A percentile compares a stretch with the other conserved stretches of the same genome.
These are phyloP conservation scores for Angophora floribunda DNA, from an alignment of 345 rosid species.

Conservation along the genomic window DNA sequence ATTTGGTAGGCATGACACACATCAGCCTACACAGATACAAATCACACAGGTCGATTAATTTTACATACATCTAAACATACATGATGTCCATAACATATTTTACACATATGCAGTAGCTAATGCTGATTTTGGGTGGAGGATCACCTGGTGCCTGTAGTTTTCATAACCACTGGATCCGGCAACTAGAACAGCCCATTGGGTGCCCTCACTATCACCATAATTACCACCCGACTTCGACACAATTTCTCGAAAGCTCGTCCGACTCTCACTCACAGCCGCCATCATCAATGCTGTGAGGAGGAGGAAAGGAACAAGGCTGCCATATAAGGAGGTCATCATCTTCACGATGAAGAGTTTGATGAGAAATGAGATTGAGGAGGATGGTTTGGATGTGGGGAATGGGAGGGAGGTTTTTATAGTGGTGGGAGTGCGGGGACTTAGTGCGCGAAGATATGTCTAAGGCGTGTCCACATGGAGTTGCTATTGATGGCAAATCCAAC, in stretches of 20 bases:
- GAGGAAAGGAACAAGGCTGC: not conserved
- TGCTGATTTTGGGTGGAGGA: not conserved
- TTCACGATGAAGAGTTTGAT: not conserved
- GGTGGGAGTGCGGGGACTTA: not conserved
- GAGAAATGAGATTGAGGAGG: not conserved
- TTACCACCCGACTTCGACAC: not conserved
- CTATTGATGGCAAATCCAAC: not conserved
- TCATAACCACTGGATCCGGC: conserved; percentile 81
- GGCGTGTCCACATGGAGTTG: not conserved
- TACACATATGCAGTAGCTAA: not conserved
- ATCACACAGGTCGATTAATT: not conserved
- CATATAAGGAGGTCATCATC: not conserved
- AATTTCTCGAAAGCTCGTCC: not conserved
- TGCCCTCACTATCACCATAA: conserved; percentile 13
- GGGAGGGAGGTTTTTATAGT: not conserved
- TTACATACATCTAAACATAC: too few relatives aligned
- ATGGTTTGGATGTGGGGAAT: not conserved
- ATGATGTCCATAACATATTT: not conserved
- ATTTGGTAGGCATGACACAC: conserved; percentile 92
- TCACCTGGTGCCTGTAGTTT: conserved; percentile 91
- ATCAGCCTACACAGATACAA: conserved; percentile 48
- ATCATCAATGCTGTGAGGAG: not conserved
- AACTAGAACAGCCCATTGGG: conserved; percentile 86
- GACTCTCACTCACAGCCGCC: not conserved
- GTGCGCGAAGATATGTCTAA: not conserved